Conservation (phyloP, 371 early-diverging fungal species). For the Batkoa obscura region DNA sequence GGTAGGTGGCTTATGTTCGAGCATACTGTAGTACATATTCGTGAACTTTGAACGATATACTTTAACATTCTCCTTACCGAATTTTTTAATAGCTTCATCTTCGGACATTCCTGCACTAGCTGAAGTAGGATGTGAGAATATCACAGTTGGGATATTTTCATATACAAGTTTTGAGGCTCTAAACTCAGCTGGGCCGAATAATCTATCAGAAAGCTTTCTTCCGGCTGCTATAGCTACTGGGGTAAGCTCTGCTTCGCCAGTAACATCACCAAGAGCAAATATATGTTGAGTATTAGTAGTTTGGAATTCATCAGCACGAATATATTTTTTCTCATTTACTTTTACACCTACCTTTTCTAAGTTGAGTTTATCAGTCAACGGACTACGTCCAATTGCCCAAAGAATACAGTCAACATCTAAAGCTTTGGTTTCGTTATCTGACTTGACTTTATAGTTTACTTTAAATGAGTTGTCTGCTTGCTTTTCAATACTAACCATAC, state of each 20-base stretch:
- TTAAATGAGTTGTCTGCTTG: constrained; percentile 12
- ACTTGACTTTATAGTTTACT: constrained; percentile 22
- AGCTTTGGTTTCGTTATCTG: constrained; percentile 16
- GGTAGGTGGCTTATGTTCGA: constrained; percentile 73
- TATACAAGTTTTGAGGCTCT: constrained; percentile 67
- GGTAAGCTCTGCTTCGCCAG: constrained; percentile 79
- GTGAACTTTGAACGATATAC: constrained; percentile 70
- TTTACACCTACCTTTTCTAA: constrained; percentile 43
- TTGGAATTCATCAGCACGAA: constrained; percentile 71
- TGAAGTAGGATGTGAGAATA: constrained; percentile 89
- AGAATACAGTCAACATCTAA: constrained; percentile 46
- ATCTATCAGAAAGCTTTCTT: constrained; percentile 73
- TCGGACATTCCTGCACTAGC: constrained; percentile 85
- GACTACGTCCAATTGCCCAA: constrained; percentile 78
- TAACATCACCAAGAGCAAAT: constrained; percentile 90
- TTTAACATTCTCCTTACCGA: constrained; percentile 61
- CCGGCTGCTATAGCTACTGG: constrained; percentile 95
- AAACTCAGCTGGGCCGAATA: constrained; percentile 63
- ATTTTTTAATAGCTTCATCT: constrained; percentile 48
- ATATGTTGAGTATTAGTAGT: constrained; percentile 46
- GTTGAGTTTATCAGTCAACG: constrained; percentile 47
- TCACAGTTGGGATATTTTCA: constrained; percentile 82
- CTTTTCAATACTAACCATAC: constrained; percentile 20
- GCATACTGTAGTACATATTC: constrained; percentile 80
- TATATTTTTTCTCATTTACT: constrained; percentile 37